Evolutionary conservation across 2,329 filamentous ascomycete species (phyloP), one percentile per base, ranked within the genome.

Genomic region (Alternaria ventricosa): DNA sequence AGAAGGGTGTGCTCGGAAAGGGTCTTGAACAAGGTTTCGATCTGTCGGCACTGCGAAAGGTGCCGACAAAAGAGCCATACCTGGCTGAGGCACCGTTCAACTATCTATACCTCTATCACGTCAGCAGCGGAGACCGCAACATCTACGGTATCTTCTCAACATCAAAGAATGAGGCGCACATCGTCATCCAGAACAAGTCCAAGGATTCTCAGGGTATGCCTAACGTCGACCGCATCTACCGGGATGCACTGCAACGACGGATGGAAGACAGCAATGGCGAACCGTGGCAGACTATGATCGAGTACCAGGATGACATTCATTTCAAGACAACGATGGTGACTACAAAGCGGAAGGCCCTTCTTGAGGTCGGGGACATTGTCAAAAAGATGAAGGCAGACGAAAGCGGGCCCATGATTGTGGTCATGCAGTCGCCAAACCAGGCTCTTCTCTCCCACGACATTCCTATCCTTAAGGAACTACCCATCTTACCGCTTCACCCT

Each of bases 21-120:
- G 96, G 96, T 57, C 83, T 99, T 8, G 96, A 99, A 70, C 90
- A 95, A 71, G 96, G 96, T 0, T 99, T 99, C 72, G 94, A 97
- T 70, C 85, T 99, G 4, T 87, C 87, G 11, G 87, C 92, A 7
- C 82, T 99, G 47, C 89, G 90, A 69, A 88, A 89, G 53, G 84
- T 89, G 18, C 87, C 90, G 1, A 80, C 86, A 0, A 91, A 93
- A 74, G 84, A 86, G 50, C 86, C 90, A 0, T 99, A 99, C 74
- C 88, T 99, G 3, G 87, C 90, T 18, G 86, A 90, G 3, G 88
- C 90, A 0, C 85, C 88, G 1, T 85, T 98, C 77, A 90, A 90
- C 20, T 99, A 97, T 76, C 86, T 98, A 57, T 97, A 96, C 75
- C 84, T 99, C 27, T 97, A 97, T 61, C 96, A 99, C 80, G 91